Evolutionary conservation across 352 stramenopile species (phyloP).

Genomic region (Pythium apleroticum): DNA sequence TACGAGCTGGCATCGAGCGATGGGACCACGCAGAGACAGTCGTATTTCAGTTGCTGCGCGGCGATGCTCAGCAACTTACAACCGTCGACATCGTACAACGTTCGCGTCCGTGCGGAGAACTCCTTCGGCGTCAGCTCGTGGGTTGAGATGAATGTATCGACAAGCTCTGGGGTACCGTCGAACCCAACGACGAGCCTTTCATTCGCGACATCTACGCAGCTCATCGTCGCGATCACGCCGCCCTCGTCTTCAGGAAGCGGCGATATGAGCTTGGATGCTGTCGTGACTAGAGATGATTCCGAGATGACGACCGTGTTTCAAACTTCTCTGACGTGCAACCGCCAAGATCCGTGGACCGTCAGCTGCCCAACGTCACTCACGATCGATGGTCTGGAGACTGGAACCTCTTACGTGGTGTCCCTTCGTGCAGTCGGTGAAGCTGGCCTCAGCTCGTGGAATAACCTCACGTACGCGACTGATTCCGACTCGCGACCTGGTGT

Average conservation of each 20-base stretch:
- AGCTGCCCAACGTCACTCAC: constrained; percentile 29
- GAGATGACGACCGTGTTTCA: not conserved
- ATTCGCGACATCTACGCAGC: constrained; percentile 27
- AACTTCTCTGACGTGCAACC: constrained; percentile 3
- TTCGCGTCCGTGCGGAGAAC: constrained; percentile 26
- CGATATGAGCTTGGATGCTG: constrained; percentile 16
- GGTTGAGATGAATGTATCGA: constrained; percentile 30
- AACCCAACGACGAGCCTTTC: constrained; percentile 22
- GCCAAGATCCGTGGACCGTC: constrained; percentile 2
- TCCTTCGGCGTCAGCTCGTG: constrained; percentile 28
- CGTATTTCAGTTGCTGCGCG: constrained; percentile 23
- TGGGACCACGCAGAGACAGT: not conserved
- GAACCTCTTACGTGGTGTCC: constrained; percentile 26
- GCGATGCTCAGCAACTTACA: constrained; percentile 22
- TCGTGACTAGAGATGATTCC: not conserved
- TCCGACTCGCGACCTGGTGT: constrained; percentile 11
- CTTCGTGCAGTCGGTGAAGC: constrained; percentile 31
- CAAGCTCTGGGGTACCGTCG: constrained; percentile 30
- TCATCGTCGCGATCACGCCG: constrained; percentile 29
- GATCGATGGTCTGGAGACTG: constrained; percentile 13
- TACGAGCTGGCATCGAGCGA: constrained; percentile 24
- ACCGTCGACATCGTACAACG: constrained; percentile 27
- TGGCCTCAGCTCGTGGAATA: constrained; percentile 35
- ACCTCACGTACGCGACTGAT: constrained; percentile 30
- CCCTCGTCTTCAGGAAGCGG: constrained; percentile 22